Percentiles rank a stretch among this genome's conserved stretches.
Evolutionary conservation across 257 asterid species (phyloP).

Genomic region (Capsicum rhomboideum): DNA sequence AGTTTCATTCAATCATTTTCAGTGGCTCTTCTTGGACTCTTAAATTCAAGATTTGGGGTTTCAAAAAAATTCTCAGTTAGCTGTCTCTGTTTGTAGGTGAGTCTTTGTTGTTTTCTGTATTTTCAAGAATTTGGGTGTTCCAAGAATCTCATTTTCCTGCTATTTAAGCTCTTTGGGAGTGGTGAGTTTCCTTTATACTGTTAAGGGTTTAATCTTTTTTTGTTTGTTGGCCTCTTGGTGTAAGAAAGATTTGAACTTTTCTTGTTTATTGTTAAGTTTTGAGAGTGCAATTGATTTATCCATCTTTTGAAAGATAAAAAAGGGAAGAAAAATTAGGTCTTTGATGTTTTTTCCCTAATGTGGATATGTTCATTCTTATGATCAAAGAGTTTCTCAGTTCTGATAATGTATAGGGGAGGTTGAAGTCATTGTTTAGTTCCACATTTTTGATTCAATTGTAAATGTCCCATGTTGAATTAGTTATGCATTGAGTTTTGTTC

Average conservation of each 20-base stretch:
- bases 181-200: background rate
- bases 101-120: constrained; percentile 27
- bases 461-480: constrained; percentile 13
- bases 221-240: background rate
- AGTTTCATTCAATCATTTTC: constrained; percentile 60
- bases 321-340: background rate
- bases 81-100: constrained; percentile 23
- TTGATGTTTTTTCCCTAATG: background rate
- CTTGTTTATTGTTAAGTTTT: background rate
- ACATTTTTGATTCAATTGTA: constrained; percentile 6
- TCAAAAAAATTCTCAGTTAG: constrained; percentile 22
- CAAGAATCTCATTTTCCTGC: constrained; percentile 22
- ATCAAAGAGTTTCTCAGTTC: background rate
- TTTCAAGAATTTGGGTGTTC: constrained; percentile 22
- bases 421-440: background rate
- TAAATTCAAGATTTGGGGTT: constrained; percentile 20
- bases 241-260: background rate
- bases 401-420: background rate
- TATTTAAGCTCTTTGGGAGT: background rate
- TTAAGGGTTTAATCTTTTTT: background rate
- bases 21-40: constrained; percentile 9
- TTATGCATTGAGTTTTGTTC: constrained; percentile 16
- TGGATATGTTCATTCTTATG: background rate
- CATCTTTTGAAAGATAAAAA: background rate
- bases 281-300: background rate